Percentiles rank a stretch among this genome's conserved stretches.
Evolutionary conservation across 805 yeast genomes (phyloP).

Genomic region (Candida arabinofermentans): DNA sequence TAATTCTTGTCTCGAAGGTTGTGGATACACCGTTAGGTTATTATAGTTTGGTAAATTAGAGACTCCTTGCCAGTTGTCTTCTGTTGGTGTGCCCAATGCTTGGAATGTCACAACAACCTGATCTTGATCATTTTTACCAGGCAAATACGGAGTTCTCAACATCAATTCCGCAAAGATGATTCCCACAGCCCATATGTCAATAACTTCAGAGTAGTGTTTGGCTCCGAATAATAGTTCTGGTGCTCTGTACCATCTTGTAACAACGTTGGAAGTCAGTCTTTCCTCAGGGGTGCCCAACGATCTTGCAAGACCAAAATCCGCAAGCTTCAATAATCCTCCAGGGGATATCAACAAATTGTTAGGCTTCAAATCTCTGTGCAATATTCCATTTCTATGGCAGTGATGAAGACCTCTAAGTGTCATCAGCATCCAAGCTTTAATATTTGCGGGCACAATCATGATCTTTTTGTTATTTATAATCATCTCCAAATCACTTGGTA

Average conservation of each 20-base stretch:
- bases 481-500: constrained; percentile 90
- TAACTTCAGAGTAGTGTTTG: constrained; percentile 79
- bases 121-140: constrained; percentile 87
- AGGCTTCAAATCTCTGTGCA: constrained; percentile 93
- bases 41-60: constrained; percentile 73
- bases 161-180: constrained; percentile 93
- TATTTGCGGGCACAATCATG: constrained; percentile 79
- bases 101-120: constrained; percentile 91
- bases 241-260: constrained; percentile 96
- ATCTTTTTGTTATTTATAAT: constrained; percentile 75
- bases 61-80: constrained; percentile 87
- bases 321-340: constrained; percentile 82
- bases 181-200: constrained; percentile 97
- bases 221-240: constrained; percentile 92
- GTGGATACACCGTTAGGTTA: constrained; percentile 71
- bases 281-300: constrained; percentile 75
- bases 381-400: constrained; percentile 84
- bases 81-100: constrained; percentile 96
- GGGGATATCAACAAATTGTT: constrained; percentile 85
- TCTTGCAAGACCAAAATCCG: constrained; percentile 96
- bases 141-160: constrained; percentile 91
- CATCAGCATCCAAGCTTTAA: constrained; percentile 93
- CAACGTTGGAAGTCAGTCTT: constrained; percentile 85
- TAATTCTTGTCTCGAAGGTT: constrained; percentile 75
- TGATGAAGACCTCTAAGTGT: constrained; percentile 92